A percentile compares a stretch with the other conserved stretches of the same genome.
Conservation (phyloP, 1,284 basidiomycete genomes). For the Pisolithus thermaeus region DNA sequence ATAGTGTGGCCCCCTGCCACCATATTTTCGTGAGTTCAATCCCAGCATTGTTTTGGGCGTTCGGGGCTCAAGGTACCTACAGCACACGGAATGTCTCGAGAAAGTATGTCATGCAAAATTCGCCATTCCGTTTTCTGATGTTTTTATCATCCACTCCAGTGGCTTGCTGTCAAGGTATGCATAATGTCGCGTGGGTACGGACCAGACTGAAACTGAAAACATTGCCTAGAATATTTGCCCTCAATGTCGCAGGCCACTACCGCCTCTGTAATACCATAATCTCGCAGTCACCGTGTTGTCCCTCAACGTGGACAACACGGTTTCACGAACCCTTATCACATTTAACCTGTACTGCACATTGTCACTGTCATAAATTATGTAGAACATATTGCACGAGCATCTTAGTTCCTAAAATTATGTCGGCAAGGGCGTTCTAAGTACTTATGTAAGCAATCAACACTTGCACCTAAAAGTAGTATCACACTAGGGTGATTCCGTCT, state of each 20-base stretch:
- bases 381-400: no score
- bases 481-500: no score
- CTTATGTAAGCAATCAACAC: no score
- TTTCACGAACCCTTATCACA: no score
- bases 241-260: slow-evolving; percentile 74
- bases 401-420: no score
- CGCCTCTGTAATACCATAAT: slow-evolving; percentile 48
- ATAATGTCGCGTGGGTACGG: no score
- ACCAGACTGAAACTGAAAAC: neutral
- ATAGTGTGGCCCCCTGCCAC: slow-evolving; percentile 84
- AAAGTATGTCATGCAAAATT: slow-evolving; percentile 36
- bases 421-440: no score
- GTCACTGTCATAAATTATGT: no score
- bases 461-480: no score
- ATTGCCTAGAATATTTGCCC: slow-evolving; percentile 54
- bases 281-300: neutral
- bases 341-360: no score
- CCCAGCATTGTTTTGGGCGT: slow-evolving; percentile 1
- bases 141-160: slow-evolving; percentile 38
- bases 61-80: slow-evolving; percentile 1
- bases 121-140: neutral
- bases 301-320: no score
- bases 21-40: slow-evolving; percentile 72
- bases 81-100: slow-evolving; percentile 85
- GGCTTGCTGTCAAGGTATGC: slow-evolving; percentile 83